phyloP scores from a whole-genome alignment of 1,284 basidiomycete species.

The Schizophyllum commune region DNA sequence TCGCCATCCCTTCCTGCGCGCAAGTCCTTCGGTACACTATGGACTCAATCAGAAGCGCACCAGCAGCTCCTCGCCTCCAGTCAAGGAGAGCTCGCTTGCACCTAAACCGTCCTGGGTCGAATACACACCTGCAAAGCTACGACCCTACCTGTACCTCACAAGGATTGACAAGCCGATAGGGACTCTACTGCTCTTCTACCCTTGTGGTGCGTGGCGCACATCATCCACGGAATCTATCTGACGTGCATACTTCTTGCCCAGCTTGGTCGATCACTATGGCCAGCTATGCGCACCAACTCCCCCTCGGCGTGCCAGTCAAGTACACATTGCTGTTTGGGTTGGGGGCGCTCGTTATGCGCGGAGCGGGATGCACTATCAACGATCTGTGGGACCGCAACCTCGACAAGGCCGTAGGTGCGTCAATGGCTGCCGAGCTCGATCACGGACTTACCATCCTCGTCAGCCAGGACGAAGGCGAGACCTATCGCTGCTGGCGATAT shows the following conservation, averaged over 20 bases:
- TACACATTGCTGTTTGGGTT: constrained; percentile 83
- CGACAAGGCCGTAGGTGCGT: constrained; percentile 86
- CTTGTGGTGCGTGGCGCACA: constrained; percentile 63
- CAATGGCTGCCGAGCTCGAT: background rate
- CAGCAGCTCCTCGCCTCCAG: background rate
- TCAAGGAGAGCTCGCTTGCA: background rate
- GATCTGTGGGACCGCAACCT: constrained; percentile 97
- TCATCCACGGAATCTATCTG: constrained; percentile 1
- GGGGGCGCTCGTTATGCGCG: constrained; percentile 93
- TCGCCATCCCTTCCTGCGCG: background rate
- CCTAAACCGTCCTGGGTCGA: constrained; percentile 52
- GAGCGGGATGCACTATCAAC: constrained; percentile 98
- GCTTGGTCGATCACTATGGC: constrained; percentile 98
- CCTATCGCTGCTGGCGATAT: constrained; percentile 81
- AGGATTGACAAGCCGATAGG: constrained; percentile 96
- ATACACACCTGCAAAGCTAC: constrained; percentile 45
- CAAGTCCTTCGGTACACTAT: background rate
- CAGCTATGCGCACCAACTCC: constrained; percentile 64
- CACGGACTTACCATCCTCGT: background rate
- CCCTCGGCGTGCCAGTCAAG: constrained; percentile 59
- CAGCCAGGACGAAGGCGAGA: constrained; percentile 38
- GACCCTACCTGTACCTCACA: constrained; percentile 81
- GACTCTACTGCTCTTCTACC: constrained; percentile 86
- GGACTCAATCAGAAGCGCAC: background rate
- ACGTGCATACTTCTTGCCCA: constrained; percentile 22